Evolutionary conservation across 805 yeast genomes (phyloP).

Genomic region (Wickerhamomyces chaumierensis): DNA sequence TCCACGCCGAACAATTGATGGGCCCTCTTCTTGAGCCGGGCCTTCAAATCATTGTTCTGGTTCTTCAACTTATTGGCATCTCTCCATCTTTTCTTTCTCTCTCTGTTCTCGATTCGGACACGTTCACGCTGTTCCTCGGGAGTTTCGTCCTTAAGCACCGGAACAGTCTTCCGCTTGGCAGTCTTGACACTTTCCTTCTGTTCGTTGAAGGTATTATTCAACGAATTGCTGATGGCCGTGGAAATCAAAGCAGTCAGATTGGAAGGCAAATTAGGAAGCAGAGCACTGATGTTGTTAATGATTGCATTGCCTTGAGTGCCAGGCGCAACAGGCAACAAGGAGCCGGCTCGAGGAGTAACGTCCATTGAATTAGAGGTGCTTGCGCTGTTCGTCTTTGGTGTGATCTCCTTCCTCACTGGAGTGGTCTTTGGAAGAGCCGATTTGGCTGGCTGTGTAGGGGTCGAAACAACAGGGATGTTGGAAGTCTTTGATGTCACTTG

Average conservation of each 20-base stretch:
- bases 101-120: constrained; percentile 57
- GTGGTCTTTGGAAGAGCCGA: too few species aligned
- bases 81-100: constrained; percentile 76
- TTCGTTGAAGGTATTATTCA: constrained; percentile 3
- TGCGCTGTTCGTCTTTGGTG: constrained; percentile 4
- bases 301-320: constrained; percentile 11
- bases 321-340: constrained; percentile 7
- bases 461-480: too few species aligned
- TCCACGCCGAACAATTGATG: constrained; percentile 49
- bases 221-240: constrained; percentile 16
- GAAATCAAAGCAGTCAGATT: constrained; percentile 14
- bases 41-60: constrained; percentile 77
- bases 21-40: constrained; percentile 70
- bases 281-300: constrained; percentile 12
- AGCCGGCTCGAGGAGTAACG: too few species aligned
- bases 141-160: constrained; percentile 14
- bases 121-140: constrained; percentile 36
- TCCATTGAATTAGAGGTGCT: too few species aligned
- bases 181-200: constrained; percentile 4
- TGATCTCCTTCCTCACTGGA: too few species aligned
- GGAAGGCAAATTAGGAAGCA: constrained; percentile 15
- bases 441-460: too few species aligned
- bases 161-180: constrained; percentile 7
- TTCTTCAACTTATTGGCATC: constrained; percentile 70
- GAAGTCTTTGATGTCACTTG: too few species aligned